Conservation (phyloP, 1,284 basidiomycete species). For the Hemileia vastatrix region DNA sequence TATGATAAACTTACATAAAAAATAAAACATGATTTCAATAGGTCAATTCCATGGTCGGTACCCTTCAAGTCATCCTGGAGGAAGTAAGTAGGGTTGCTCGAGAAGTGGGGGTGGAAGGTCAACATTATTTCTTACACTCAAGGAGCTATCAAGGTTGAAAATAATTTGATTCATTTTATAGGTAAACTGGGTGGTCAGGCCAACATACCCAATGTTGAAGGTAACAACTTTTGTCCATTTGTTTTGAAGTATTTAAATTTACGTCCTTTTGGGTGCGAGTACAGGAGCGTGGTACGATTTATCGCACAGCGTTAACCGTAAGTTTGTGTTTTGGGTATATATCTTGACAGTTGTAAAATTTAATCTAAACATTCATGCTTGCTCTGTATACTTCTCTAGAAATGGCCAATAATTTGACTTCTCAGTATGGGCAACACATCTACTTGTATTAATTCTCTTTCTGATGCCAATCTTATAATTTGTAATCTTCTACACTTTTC, state of each 20-base stretch:
- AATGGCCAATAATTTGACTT: constrained; percentile 24
- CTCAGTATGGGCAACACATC: constrained; percentile 1
- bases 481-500: no score
- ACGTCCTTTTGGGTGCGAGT: background rate
- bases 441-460: no score
- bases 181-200: constrained; percentile 70
- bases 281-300: constrained; percentile 22
- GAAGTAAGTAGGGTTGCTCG: constrained; percentile 74
- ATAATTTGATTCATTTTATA: background rate
- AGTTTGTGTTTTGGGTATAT: no score
- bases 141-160: background rate
- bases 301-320: constrained; percentile 22
- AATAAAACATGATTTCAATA: background rate
- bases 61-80: constrained; percentile 17
- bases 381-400: constrained; percentile 2
- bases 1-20: background rate
- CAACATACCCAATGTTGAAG: constrained; percentile 43
- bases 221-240: constrained; percentile 18
- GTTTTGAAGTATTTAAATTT: background rate
- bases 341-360: no score
- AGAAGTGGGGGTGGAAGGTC: constrained; percentile 84
- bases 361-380: no score
- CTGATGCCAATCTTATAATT: no score
- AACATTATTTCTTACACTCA: background rate
- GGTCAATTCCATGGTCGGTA: constrained; percentile 23